A percentile compares a stretch with the other conserved stretches of the same genome.
Evolutionary conservation across 805 yeast genomes (phyloP).

Genomic region (Candida morakotiae): DNA sequence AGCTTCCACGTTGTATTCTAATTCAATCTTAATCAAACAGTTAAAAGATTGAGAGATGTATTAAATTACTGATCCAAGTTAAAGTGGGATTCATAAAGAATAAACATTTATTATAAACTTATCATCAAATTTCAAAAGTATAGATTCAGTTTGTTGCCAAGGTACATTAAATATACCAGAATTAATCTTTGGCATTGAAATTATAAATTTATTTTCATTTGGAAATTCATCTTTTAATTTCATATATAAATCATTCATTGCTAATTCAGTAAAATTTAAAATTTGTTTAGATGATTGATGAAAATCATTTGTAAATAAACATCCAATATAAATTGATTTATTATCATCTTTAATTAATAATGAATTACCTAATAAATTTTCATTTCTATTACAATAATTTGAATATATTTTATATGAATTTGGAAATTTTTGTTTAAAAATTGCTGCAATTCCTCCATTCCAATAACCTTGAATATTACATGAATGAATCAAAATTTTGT

Average conservation of each 20-base stretch:
- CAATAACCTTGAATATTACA: constrained; percentile 77
- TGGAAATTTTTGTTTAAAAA: constrained; percentile 52
- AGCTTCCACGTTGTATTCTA: no score
- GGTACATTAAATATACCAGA: constrained; percentile 80
- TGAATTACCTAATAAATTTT: constrained; percentile 51
- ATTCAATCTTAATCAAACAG: no score
- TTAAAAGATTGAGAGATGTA: no score
- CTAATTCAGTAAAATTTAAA: constrained; percentile 44
- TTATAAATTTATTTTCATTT: constrained; percentile 14
- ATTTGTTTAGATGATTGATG: constrained; percentile 44
- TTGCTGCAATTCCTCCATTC: constrained; percentile 82
- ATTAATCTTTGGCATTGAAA: constrained; percentile 75
- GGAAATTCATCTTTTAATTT: constrained; percentile 29
- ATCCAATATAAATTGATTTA: constrained; percentile 47
- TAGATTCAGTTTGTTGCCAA: constrained; percentile 64
- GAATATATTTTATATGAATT: constrained; percentile 49
- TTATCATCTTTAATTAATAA: constrained; percentile 40
- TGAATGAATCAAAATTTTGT: constrained; percentile 62
- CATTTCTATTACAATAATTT: constrained; percentile 32
- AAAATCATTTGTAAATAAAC: constrained; percentile 65
- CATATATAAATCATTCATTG: constrained; percentile 43
- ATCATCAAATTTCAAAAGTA: constrained; percentile 29
- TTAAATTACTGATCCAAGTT: no score
- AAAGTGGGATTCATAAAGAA: background rate
- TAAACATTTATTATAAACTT: constrained; percentile 31